phyloP scores from a whole-genome alignment of 371 early-diverging fungal species.

The Apophysomyces trapeziformis region DNA sequence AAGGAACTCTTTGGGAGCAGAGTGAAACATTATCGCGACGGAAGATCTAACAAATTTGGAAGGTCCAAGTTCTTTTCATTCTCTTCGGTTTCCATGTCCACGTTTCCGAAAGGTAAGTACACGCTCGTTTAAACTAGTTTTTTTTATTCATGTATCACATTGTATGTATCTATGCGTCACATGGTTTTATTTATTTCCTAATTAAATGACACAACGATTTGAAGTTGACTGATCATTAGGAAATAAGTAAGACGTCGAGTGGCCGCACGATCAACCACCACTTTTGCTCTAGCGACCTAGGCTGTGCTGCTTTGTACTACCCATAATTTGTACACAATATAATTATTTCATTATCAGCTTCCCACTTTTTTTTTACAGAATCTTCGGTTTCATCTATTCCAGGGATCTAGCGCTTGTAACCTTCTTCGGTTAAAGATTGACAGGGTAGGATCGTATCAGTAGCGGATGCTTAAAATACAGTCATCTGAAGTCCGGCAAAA shows the following conservation, averaged over 20 bases:
- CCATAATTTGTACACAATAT: constrained; percentile 7
- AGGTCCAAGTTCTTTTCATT: neutral
- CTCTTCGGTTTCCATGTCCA: neutral
- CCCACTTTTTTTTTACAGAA: constrained; percentile 6
- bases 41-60: constrained; percentile 11
- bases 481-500: constrained; percentile 7
- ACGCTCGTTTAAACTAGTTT: too few relatives aligned
- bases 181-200: neutral
- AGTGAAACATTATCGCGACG: constrained; percentile 1
- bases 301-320: neutral
- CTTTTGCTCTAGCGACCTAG: constrained; percentile 8
- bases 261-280: neutral
- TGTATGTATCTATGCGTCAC: neutral
- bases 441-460: neutral
- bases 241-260: neutral
- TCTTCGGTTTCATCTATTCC: constrained; percentile 10
- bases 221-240: neutral
- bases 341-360: constrained; percentile 7
- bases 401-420: constrained; percentile 9
- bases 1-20: neutral
- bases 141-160: constrained; percentile 3
- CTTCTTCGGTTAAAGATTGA: constrained; percentile 4
- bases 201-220: neutral
- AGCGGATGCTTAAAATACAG: constrained; percentile 6
- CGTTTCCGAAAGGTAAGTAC: too few relatives aligned